Evolutionary conservation across 164 flowering plant genomes (phyloP), one percentile per base, ranked within the genome.

Genomic region (Chimonanthus praecox): DNA sequence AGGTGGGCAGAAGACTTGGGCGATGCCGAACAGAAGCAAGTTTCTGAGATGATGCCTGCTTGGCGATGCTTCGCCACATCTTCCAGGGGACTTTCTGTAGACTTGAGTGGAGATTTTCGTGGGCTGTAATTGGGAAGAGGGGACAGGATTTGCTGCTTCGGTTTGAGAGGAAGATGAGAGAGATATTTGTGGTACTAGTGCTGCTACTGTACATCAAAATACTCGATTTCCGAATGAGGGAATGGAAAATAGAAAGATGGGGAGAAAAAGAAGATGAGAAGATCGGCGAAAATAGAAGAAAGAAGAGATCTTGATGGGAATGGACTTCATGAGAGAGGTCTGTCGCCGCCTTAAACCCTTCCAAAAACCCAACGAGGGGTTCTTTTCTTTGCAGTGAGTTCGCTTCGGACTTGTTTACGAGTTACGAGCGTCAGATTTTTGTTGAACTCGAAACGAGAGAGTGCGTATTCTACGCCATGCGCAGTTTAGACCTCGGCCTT

Each of bases 61-160:
- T 87, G 5, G 76, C 77, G 20, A 82, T 63, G 63, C 68, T 79
- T 49, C 86, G 84, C 89, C 89, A 86, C 92, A 88, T 88, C 11
- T 70, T 66, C 72, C 46, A 18, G 45, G 7, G 15, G 47, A 33
- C 0, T 10, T 6, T 21, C 44, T 45, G 9, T 16, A 72, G 69
- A 9, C 47, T 61, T 6, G 11, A n/a, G 54, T 47, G 51, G 66
- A 48, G 18, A 8, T 9, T 11, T 15, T 61, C n/a, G 66, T 43
- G 33, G 50, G 16, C 16, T 48, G 6, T 54, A 21, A n/a, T 54
- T 43, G 33, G 20, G 49, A 13, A 58, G 47, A 62, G 20, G 13
- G 43, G 50, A 74, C 47, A 11, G 20, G 62, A 43, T 3, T 58
- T 8, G 75, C 15, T 47, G 71, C 49, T 20, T 45, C 61, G 70